These are phyloP conservation scores for Parmales sp. DNA, from an alignment of 108 stramenopile species.

Conservation along the genomic window DNA sequence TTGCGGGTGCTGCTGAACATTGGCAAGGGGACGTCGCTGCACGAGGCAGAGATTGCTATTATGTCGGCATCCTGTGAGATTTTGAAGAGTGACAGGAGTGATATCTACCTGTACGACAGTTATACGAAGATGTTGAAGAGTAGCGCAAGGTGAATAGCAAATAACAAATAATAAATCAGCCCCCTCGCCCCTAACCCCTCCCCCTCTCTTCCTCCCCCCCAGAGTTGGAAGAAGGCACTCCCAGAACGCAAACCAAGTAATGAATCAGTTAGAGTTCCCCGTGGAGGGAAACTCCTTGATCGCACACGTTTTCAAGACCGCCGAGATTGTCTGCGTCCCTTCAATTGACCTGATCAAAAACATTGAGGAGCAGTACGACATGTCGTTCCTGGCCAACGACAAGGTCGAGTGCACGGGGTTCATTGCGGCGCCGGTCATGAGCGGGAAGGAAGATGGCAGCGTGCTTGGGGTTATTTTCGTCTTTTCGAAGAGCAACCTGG, in stretches of 20 bases:
- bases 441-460: background rate
- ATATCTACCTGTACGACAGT: background rate
- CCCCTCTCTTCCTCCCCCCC: background rate
- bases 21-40: background rate
- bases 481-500: background rate
- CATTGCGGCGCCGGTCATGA: background rate
- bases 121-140: background rate
- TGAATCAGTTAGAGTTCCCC: background rate
- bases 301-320: background rate
- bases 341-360: background rate
- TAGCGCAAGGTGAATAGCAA: background rate
- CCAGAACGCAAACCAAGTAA: background rate
- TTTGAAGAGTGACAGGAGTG: background rate
- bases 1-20: too few relatives aligned
- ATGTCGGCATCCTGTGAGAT: background rate
- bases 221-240: background rate
- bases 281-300: background rate
- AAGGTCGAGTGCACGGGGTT: background rate
- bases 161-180: background rate
- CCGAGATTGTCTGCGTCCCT: background rate
- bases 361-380: background rate
- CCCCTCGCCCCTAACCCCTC: background rate
- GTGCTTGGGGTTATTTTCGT: background rate
- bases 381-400: background rate
- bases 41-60: background rate